Evolutionary conservation across 345 rosid species (phyloP).

Genomic region (Aethionema arabicum): DNA sequence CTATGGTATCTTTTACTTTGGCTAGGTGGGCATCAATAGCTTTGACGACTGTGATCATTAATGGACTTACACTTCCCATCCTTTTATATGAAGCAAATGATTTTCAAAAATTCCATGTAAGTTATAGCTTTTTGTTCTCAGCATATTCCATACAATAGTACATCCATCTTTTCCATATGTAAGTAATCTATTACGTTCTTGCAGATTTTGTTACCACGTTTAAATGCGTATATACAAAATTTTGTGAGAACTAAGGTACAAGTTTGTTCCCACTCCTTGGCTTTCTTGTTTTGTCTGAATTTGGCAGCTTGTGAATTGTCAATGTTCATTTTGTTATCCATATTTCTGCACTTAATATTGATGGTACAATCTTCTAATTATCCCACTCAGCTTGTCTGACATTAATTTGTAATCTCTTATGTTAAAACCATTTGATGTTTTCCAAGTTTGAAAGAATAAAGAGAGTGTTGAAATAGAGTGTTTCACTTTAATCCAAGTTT

Average conservation of each 20-base stretch:
- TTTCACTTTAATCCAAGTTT: too few species aligned
- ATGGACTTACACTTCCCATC: constrained; percentile 46
- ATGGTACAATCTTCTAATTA: too few species aligned
- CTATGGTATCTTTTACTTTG: not conserved
- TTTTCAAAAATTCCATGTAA: constrained; percentile 44
- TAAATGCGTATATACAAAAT: constrained; percentile 42
- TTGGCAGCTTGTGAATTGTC: constrained; percentile 1
- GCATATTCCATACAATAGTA: not conserved
- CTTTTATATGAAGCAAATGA: constrained; percentile 45
- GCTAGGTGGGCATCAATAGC: constrained; percentile 56
- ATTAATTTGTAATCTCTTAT: too few species aligned
- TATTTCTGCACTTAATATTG: not conserved
- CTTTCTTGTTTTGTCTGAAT: constrained; percentile 14
- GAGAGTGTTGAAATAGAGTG: too few species aligned
- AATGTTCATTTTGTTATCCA: not conserved
- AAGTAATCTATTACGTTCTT: constrained; percentile 6
- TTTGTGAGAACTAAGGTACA: constrained; percentile 41
- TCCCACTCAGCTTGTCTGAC: too few species aligned
- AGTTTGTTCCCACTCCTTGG: not conserved
- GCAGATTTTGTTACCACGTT: constrained; percentile 42
- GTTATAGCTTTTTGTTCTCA: constrained; percentile 8
- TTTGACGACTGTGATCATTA: constrained; percentile 47
- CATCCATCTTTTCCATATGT: not conserved
- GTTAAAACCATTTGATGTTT: too few species aligned
- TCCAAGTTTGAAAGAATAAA: too few species aligned